A percentile compares a stretch with the other conserved stretches of the same genome.
Evolutionary conservation across 108 stramenopile species (phyloP).

Genomic region (Skeletonema menzelii): DNA sequence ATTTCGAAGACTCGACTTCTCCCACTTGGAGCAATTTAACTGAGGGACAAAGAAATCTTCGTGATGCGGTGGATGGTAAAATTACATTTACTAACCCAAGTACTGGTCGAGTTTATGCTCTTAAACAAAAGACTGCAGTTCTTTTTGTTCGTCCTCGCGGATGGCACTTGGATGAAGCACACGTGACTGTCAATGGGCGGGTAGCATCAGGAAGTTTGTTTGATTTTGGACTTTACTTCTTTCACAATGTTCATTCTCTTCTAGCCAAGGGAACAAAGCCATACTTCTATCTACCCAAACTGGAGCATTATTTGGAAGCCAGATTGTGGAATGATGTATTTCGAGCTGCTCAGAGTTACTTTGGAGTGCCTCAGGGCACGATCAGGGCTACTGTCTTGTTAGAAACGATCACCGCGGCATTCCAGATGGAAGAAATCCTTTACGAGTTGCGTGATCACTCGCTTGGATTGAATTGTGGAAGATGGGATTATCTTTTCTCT

Average conservation of each 20-base stretch:
- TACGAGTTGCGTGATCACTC: constrained; percentile 93
- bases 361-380: constrained; percentile 84
- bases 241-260: constrained; percentile 82
- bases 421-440: constrained; percentile 96
- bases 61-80: constrained; percentile 87
- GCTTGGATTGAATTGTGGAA: constrained; percentile 93
- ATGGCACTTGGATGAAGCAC: constrained; percentile 93
- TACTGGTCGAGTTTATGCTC: constrained; percentile 85
- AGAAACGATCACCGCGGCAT: constrained; percentile 95
- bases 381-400: constrained; percentile 89
- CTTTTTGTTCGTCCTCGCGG: constrained; percentile 92
- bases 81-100: constrained; percentile 82
- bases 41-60: constrained; percentile 90
- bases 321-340: constrained; percentile 95
- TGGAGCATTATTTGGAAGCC: constrained; percentile 90
- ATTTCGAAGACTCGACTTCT: constrained; percentile 91
- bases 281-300: constrained; percentile 92
- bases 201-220: constrained; percentile 84
- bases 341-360: constrained; percentile 72
- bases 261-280: constrained; percentile 75
- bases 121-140: constrained; percentile 70
- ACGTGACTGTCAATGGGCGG: constrained; percentile 84
- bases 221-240: constrained; percentile 94
- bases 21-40: constrained; percentile 89
- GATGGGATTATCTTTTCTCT: constrained; percentile 95